A percentile compares a stretch with the other conserved stretches of the same genome.
These are phyloP conservation scores for Nemania sp. DNA, from an alignment of 2,329 filamentous ascomycete species.

Conservation along the genomic window DNA sequence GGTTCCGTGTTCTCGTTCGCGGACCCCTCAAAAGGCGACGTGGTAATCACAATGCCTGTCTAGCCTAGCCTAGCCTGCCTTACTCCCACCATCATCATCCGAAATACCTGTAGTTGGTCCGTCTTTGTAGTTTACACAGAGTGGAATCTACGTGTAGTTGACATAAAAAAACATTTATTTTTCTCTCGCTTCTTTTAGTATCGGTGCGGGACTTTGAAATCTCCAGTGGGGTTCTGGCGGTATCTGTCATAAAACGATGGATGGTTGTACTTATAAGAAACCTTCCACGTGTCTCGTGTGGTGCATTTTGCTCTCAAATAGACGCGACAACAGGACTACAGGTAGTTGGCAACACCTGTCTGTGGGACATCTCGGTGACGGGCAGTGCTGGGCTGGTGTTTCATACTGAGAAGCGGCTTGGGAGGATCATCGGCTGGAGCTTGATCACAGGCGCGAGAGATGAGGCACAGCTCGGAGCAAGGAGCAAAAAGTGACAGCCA, in stretches of 20 bases:
- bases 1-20: not conserved
- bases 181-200: not conserved
- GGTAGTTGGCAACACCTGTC: too few relatives aligned
- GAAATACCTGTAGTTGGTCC: not conserved
- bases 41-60: too few relatives aligned
- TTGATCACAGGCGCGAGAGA: conserved; percentile 1
- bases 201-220: conserved; percentile 19
- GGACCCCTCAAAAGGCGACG: not conserved
- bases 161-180: too few relatives aligned
- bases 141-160: too few relatives aligned
- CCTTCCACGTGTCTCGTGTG: conserved; percentile 15
- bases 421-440: conserved; percentile 17
- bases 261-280: not conserved
- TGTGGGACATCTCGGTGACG: conserved; percentile 4
- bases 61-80: too few relatives aligned
- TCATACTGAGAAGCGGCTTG: conserved; percentile 9
- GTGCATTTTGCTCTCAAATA: not conserved
- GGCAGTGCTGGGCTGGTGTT: conserved; percentile 2
- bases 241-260: conserved; percentile 13
- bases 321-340: not conserved
- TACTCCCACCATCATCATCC: not conserved
- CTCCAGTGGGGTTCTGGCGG: conserved; percentile 10
- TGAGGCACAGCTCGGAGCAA: conserved; percentile 5
- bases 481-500: not conserved
- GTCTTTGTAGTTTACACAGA: not conserved